Base-by-base conservation (phyloP, 1,284 basidiomycete genomes). In the Pseudozyma thailandica region DNA sequence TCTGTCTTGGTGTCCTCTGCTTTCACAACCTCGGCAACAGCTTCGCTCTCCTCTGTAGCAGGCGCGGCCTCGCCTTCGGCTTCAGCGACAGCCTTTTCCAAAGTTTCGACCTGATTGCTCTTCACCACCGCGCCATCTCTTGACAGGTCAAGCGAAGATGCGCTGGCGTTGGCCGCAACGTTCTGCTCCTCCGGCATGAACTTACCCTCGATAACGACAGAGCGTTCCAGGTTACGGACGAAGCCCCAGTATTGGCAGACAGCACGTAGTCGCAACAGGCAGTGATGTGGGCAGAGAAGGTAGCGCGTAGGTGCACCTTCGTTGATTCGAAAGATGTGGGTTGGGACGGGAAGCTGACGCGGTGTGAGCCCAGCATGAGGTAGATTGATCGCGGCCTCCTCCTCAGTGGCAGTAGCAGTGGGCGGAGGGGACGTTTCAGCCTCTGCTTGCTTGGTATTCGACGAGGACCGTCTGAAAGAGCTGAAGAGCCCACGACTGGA, bases 201-300 rank as follows among this genome's bases (percentile, higher is more conserved):
- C 42, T 80, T 81, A 50, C 81, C 81, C 47, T 82, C 81, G 6
- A 82, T 47, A 4, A 82, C 79, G 15, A 82, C 65, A 10, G 76
- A 72, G 5, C 81, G 71, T 53, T 82, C 81, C n/a, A 82, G 53
- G 25, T 73, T 70, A 6, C 81, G 71, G 9, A 82, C 44, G 30
- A 77, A 82, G 39, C 75, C 74, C 81, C 81, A 82, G 45, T 77
- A 81, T 23, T 73, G 77, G 52, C 80, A 82, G 5, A 68, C 77
- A 3, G 75, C 74, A 15, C 80, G 64, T 16, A 82, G 51, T 8
- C 81, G 74, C 27, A 61, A 50, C 20, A 82, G 62, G 51, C 80
- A 81, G 52, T 82, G 73, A 25, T 82, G 74, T 41, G 81, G 72
- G 56, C 81, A 82, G 6, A 82, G 61, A 25, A 82, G 47, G 47